These are phyloP conservation scores for Corchorus olitorius DNA, from an alignment of 345 rosid genomes.

Conservation along the genomic window DNA sequence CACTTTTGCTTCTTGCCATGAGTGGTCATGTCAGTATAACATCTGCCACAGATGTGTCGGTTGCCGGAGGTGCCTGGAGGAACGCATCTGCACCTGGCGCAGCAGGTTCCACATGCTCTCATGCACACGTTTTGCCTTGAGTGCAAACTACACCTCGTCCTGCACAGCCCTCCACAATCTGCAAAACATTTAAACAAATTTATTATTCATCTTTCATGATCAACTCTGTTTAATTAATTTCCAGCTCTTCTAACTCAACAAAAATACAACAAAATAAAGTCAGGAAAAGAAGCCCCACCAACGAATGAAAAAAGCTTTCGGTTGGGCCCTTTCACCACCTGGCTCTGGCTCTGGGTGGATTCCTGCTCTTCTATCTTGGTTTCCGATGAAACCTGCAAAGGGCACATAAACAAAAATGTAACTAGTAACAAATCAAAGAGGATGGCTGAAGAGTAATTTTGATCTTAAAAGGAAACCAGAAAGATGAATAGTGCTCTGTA, in stretches of 20 bases:
- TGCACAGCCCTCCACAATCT: conserved; percentile 52
- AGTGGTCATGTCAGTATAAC: conserved; percentile 64
- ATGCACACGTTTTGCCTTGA: conserved; percentile 58
- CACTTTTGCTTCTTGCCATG: conserved; percentile 57
- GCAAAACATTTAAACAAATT: not conserved
- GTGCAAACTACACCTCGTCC: conserved; percentile 50
- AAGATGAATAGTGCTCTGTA: not conserved
- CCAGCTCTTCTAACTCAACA: not conserved
- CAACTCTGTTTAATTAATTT: too few species aligned
- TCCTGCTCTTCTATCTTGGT: conserved; percentile 21
- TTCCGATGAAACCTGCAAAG: conserved; percentile 48
- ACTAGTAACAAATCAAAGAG: not conserved
- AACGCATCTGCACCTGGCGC: conserved; percentile 60
- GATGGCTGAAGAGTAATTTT: not conserved
- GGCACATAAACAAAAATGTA: not conserved
- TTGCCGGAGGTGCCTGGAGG: conserved; percentile 65
- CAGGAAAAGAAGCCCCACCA: conserved; percentile 20
- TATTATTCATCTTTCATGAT: not conserved
- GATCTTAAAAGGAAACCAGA: not conserved
- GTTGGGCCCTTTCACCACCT: conserved; percentile 43
- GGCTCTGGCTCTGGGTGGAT: conserved; percentile 3
- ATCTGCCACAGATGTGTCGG: conserved; percentile 52
- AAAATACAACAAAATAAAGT: not conserved
- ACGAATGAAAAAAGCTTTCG: conserved; percentile 43
- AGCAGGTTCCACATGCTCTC: conserved; percentile 61